Evolutionary conservation across 139 green algal genomes (phyloP), one percentile per base, ranked within the genome.

Genomic region (Tetratostichococcus sp.): DNA sequence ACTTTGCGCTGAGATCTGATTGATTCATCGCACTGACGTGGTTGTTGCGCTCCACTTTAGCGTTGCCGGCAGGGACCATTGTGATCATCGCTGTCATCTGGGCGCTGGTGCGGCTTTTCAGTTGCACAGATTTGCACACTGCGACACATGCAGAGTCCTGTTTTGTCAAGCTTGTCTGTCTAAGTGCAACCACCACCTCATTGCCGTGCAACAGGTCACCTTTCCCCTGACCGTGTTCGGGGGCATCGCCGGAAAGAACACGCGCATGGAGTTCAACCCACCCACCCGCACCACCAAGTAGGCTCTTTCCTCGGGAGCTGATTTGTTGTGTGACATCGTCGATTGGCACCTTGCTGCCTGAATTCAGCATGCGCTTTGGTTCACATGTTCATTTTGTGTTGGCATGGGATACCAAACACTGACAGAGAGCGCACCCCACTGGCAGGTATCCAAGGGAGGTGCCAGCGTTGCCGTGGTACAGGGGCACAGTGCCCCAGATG

Each of bases 171-270:
- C 17, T 28, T n/a, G n/a, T n/a, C n/a, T n/a, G n/a, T n/a, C n/a
- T n/a, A n/a, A n/a, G n/a, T n/a, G n/a, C n/a, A n/a, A n/a, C n/a
- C 19, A 2, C 50, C 14, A 26, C 17, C 22, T 25, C 11, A 23
- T n/a, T 28, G 50, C 2, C 19, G 11, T 26, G 4, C 50, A n/a
- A 17, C 50, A 62, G 50, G 50, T 94, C 69, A 97, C 94, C 19
- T 91, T 97, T 80, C 93, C 93, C 17, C 88, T 98, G 28, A 97
- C 94, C 1, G 90, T 98, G 23, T 62, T 97, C 32, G 94, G 94
- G 25, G 94, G 91, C 67, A 95, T 97, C 67, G 82, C 85, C 5
- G 88, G 84, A 71, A 93, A 92, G 76, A 91, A 94, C 85, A 83
- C 74, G 50, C 77, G 77, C 67, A 69, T 77, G 26, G 87, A 93